These are phyloP conservation scores for Fusarium avenaceum DNA, from an alignment of 2,329 filamentous ascomycete species.

Conservation along the genomic window DNA sequence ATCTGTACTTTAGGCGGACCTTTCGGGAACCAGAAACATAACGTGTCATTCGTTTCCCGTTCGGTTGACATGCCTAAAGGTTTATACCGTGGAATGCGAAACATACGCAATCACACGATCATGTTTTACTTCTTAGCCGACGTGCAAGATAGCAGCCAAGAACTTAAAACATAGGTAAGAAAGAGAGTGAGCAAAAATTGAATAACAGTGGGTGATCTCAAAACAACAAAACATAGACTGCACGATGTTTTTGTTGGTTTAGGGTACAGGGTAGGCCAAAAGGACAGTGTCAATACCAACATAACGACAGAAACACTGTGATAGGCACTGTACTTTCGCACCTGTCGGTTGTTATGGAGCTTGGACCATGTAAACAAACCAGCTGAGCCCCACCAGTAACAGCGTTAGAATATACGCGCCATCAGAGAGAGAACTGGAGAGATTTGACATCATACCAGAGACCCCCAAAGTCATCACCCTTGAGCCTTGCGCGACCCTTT, in stretches of 20 bases:
- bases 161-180: too few species aligned
- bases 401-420: slow-evolving; percentile 41
- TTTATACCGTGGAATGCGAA: too few species aligned
- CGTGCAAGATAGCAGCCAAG: too few species aligned
- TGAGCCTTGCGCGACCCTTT: slow-evolving; percentile 36
- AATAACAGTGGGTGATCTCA: too few species aligned
- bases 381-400: slow-evolving; percentile 40
- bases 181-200: background rate
- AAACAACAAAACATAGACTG: background rate
- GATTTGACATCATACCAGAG: slow-evolving; percentile 51
- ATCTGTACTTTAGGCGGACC: too few species aligned
- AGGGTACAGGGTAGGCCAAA: slow-evolving; percentile 11
- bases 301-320: background rate
- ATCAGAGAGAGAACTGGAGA: slow-evolving; percentile 26
- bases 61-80: too few species aligned
- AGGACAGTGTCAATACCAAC: background rate
- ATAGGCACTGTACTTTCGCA: slow-evolving; percentile 25
- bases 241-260: background rate
- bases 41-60: too few species aligned
- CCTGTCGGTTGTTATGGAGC: slow-evolving; percentile 45
- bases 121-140: too few species aligned
- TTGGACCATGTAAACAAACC: slow-evolving; percentile 52
- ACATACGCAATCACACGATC: too few species aligned
- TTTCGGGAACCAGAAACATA: too few species aligned
- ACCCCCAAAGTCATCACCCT: slow-evolving; percentile 43